Evolutionary conservation across 192 early-diverging fungal genomes (phyloP).

Genomic region (Backusella morwellensis): DNA sequence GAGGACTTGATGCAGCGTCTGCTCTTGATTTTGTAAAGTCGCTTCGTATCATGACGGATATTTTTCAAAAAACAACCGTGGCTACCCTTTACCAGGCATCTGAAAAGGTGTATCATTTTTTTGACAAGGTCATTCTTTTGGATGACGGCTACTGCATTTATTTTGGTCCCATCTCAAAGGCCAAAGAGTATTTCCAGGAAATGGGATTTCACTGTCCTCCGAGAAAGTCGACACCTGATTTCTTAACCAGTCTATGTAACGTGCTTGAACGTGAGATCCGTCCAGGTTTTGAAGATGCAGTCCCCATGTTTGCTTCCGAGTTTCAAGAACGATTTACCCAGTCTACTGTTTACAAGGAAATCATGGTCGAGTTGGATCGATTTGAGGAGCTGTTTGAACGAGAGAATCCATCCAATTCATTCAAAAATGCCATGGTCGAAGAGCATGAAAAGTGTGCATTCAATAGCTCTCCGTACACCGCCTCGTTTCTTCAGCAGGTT

Average conservation of each 20-base stretch:
- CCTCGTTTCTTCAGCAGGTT: slow-evolving; percentile 62
- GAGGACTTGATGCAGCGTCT: slow-evolving; percentile 76
- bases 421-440: slow-evolving; percentile 48
- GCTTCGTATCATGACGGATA: no score
- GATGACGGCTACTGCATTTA: slow-evolving; percentile 66
- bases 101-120: slow-evolving; percentile 71
- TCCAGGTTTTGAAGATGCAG: slow-evolving; percentile 47
- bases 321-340: slow-evolving; percentile 56
- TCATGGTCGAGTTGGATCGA: slow-evolving; percentile 38
- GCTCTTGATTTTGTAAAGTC: slow-evolving; percentile 71
- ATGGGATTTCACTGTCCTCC: slow-evolving; percentile 62
- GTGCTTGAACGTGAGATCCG: slow-evolving; percentile 47
- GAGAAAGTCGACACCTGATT: slow-evolving; percentile 69
- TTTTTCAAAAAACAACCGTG: slow-evolving; percentile 54
- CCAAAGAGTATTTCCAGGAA: slow-evolving; percentile 58
- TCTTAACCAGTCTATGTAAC: slow-evolving; percentile 67
- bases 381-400: slow-evolving; percentile 37
- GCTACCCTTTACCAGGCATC: slow-evolving; percentile 64
- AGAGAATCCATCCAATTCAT: slow-evolving; percentile 23
- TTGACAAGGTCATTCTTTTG: slow-evolving; percentile 64
- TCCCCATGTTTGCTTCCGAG: slow-evolving; percentile 56
- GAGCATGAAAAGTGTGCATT: slow-evolving; percentile 51
- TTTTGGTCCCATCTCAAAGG: slow-evolving; percentile 60
- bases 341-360: slow-evolving; percentile 38
- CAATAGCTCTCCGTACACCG: slow-evolving; percentile 55